These are phyloP conservation scores for Yamadazyma kanchanaburiensis DNA, from an alignment of 1,139 yeast species.

Conservation along the genomic window DNA sequence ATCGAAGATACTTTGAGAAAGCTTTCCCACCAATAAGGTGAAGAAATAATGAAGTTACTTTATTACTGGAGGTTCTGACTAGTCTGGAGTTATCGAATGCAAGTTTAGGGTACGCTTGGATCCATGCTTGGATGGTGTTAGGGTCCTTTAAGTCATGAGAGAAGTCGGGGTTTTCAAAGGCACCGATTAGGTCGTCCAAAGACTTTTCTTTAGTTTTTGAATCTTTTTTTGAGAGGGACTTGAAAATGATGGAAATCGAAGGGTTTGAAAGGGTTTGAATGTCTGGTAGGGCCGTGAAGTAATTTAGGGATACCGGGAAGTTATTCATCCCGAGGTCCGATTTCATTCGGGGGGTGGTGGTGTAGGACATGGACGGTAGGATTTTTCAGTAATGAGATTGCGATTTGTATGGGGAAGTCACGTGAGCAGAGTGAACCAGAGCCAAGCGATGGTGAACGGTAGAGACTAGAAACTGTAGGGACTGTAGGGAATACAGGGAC, in stretches of 20 bases:
- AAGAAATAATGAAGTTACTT: constrained; percentile 51
- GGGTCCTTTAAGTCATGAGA: constrained; percentile 35
- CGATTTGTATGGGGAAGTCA: too few species aligned
- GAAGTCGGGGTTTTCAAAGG: constrained; percentile 19
- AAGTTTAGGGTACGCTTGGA: constrained; percentile 77
- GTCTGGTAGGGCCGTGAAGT: constrained; percentile 78
- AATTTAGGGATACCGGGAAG: constrained; percentile 67
- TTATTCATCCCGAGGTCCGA: constrained; percentile 44
- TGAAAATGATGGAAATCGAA: constrained; percentile 63
- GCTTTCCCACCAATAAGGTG: constrained; percentile 58
- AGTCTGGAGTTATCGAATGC: constrained; percentile 66
- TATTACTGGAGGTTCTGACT: constrained; percentile 62
- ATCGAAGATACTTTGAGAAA: constrained; percentile 60
- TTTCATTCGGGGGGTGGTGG: constrained; percentile 5
- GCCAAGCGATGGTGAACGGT: too few species aligned
- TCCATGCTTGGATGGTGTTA: constrained; percentile 61
- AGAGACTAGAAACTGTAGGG: too few species aligned
- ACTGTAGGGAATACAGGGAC: too few species aligned
- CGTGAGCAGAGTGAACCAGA: too few species aligned
- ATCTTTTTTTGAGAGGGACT: constrained; percentile 73
- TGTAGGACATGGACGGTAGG: neutral
- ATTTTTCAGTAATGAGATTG: too few species aligned
- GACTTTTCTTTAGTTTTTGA: constrained; percentile 83
- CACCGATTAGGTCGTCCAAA: constrained; percentile 47
- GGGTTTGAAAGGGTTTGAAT: constrained; percentile 55